A percentile compares a stretch with the other conserved stretches of the same genome.
Conservation (phyloP, 306 rosid species). For the Spatholobus suberectus region DNA sequence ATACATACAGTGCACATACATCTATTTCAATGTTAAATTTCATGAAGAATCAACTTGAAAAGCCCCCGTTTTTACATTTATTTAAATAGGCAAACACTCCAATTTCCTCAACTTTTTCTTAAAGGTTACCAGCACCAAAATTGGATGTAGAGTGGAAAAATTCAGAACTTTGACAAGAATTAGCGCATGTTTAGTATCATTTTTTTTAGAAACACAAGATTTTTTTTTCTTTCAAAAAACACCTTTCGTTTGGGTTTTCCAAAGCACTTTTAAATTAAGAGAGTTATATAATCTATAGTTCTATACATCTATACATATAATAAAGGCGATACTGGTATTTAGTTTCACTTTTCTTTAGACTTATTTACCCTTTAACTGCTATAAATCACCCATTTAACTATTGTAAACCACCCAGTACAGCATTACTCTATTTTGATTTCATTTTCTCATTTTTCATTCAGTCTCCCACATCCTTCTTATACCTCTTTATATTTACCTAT, state of each 20-base stretch:
- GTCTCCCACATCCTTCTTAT: too few species aligned
- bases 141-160: not conserved
- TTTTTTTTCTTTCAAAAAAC: not conserved
- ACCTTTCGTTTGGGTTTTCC: not conserved
- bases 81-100: not conserved
- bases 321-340: too few species aligned
- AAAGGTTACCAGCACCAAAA: not conserved
- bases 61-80: not conserved
- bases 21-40: not conserved
- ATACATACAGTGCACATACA: not conserved
- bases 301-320: too few species aligned
- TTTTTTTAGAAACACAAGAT: not conserved
- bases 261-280: not conserved
- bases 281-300: not conserved
- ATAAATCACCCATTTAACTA: too few species aligned
- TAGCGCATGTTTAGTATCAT: not conserved
- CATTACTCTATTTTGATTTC: too few species aligned
- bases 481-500: too few species aligned
- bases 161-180: not conserved
- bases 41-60: not conserved
- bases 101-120: not conserved
- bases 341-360: too few species aligned
- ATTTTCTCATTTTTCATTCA: too few species aligned
- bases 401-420: too few species aligned
- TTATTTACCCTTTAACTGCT: too few species aligned